Base-by-base conservation (phyloP, 805 yeast genomes). In the Starmerella khaoyaiensis region DNA sequence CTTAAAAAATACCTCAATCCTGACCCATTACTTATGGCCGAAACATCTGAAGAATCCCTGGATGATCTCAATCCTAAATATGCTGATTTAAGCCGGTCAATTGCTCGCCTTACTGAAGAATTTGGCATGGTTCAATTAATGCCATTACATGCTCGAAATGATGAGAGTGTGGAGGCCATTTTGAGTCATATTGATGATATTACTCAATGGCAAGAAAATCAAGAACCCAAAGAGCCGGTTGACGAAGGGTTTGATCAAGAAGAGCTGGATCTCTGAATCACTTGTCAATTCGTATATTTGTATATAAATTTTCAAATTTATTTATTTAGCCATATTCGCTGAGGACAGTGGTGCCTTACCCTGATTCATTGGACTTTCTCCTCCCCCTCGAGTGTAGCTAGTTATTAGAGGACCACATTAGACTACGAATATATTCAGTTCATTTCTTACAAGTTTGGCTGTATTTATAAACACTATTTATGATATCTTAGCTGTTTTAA, bases 111-210 rank as follows among this genome's bases (percentile, higher is more conserved):
- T 48, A 93, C 86, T 24, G 97, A 90, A 54, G 99, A 90, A 52
- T 90, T 90, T 57, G 98, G 98, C 5, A 90, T 90, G 99, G 96
- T 90, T 3, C 96, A 90, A 56, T 90, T 84, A 54, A 62, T 90
- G 47, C 97, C 98, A 0, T 65, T 90, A 45, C 93, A 84, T 53
- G 74, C 82, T 8, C 78, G 75, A 31, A 70, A 72, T 42, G 74
- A 83, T 33, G 82, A 76, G 29, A 71, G 83, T 33, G 77, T 90
- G 17, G 72, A 77, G 10, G 76, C 84, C 0, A 87, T 90, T 37
- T 65, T 90, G 47, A 79, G 93, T 53, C 84, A 84, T 56, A 80
- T 90, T 17, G 99, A 90, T 54, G 98, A 90, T 56, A 79, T 87
- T 21, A 90, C 99, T 0, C 99, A 90, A 56, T 90, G 98, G 98